Evolutionary conservation across 2,329 filamentous ascomycete genomes (phyloP), one percentile per base, ranked within the genome.

Genomic region (Lomentospora prolificans): DNA sequence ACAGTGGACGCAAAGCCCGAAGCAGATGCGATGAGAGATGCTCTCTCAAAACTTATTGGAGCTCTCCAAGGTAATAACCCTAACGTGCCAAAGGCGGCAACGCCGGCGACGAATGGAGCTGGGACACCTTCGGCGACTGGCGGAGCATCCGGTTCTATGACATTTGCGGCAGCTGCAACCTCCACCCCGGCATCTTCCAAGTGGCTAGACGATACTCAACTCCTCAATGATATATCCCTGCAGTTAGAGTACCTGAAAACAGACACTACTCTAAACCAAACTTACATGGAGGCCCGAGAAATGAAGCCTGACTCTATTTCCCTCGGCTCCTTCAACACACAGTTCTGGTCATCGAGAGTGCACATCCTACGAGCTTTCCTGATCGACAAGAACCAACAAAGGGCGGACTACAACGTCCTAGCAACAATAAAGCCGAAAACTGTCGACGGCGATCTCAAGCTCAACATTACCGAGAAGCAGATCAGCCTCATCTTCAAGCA

Each of bases 291-390:
- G 65, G 87, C 90, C 0, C 75, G 90, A 51, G 78, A 81, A 54
- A 87, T 88, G 7, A 96, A 96, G 65, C 90, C 92, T 0, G 87
- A 92, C 6, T 85, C 87, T 2, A 86, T 97, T 59, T 86, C 86
- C 0, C 83, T 87, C 27, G 81, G 81, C 1, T 86, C 90, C 48
- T 96, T 97, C 69, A 90, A 92, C 62, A 77, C 84, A 1, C 92
- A 96, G 67, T 99, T 99, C 72, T 99, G 94, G 94, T 89, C 90
- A 1, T 89, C 90, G 2, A 81, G 95, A 50, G 81, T 91, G 50
- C 90, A 90, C 67, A 75, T 96, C 30, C 78, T 99, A 28, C 87
- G 94, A 10, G 87, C 92, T 0, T 89, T 96, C 71, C 91, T 90
- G 1, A 94, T 96, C 50, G 90, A 97, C 70, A 84, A 81, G 56